Evolutionary conservation across 73 alveolate genomes (phyloP).

Genomic region (Paramecium pentaurelia): DNA sequence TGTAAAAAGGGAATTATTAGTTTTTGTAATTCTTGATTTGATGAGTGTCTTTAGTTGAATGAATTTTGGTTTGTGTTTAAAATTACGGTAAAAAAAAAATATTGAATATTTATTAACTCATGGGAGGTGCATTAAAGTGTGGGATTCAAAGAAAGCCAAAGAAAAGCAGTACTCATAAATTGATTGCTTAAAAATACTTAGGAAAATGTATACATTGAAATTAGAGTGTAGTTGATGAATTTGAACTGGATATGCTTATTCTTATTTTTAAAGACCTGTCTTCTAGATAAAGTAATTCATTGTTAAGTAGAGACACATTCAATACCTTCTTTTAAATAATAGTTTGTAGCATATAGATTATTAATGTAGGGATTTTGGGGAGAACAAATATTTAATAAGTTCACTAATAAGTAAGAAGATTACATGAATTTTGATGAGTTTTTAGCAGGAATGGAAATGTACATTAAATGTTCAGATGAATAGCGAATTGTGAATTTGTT

Average conservation of each 20-base stretch:
- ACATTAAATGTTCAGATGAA: slow-evolving; percentile 13
- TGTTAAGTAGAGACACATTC: background rate
- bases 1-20: background rate
- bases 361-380: slow-evolving; percentile 54
- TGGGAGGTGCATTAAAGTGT: background rate
- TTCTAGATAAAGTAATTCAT: background rate
- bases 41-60: background rate
- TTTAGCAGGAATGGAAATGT: background rate
- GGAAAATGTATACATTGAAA: background rate
- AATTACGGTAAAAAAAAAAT: background rate
- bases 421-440: slow-evolving; percentile 27
- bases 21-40: background rate
- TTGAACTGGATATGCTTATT: background rate
- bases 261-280: slow-evolving; percentile 7
- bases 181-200: slow-evolving; percentile 8
- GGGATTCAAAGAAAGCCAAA: background rate
- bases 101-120: background rate
- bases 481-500: background rate
- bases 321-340: background rate
- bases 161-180: background rate
- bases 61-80: background rate
- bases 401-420: background rate
- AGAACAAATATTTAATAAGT: slow-evolving; percentile 18
- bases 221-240: background rate
- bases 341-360: slow-evolving; percentile 17